A percentile compares a stretch with the other conserved stretches of the same genome.
Evolutionary conservation across 2,329 filamentous ascomycete genomes (phyloP).

Genomic region (Capronia coronata): DNA sequence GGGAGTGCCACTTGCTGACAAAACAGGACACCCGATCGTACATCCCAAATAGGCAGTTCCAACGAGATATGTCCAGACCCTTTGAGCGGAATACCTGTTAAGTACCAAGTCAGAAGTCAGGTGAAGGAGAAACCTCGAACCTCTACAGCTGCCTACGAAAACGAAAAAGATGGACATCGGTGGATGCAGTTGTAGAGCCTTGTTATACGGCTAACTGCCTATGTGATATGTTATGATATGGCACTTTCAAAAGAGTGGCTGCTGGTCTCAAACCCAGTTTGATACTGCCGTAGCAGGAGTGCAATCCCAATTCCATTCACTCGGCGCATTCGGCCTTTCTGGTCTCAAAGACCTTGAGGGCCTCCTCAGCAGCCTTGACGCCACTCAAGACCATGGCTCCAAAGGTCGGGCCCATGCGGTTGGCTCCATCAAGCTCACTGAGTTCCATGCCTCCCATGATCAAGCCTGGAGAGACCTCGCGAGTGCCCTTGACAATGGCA

Average conservation of each 20-base stretch:
- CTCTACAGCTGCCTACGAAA: too few species aligned
- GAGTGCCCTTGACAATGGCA: constrained; percentile 84
- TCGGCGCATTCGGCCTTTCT: constrained; percentile 70
- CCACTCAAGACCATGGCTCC: constrained; percentile 83
- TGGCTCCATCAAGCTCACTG: constrained; percentile 81
- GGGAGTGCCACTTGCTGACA: background rate
- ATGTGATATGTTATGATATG: too few species aligned
- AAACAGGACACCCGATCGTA: background rate
- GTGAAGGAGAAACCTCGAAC: too few species aligned
- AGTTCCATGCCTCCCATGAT: constrained; percentile 96
- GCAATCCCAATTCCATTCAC: constrained; percentile 33
- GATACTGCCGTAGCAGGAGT: background rate
- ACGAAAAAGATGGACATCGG: too few species aligned
- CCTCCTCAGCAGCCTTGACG: constrained; percentile 87
- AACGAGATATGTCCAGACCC: background rate
- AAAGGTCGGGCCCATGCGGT: constrained; percentile 85
- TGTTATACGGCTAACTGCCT: background rate
- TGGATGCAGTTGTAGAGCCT: background rate
- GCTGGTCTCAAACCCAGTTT: background rate
- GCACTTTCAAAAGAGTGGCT: background rate
- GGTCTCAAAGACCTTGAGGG: constrained; percentile 66
- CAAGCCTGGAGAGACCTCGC: constrained; percentile 78
- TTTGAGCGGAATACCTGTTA: too few species aligned
- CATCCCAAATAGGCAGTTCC: background rate
- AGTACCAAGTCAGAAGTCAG: too few species aligned